These are phyloP conservation scores for Zopfia rhizophila DNA, from an alignment of 2,329 filamentous ascomycete species.

Conservation along the genomic window DNA sequence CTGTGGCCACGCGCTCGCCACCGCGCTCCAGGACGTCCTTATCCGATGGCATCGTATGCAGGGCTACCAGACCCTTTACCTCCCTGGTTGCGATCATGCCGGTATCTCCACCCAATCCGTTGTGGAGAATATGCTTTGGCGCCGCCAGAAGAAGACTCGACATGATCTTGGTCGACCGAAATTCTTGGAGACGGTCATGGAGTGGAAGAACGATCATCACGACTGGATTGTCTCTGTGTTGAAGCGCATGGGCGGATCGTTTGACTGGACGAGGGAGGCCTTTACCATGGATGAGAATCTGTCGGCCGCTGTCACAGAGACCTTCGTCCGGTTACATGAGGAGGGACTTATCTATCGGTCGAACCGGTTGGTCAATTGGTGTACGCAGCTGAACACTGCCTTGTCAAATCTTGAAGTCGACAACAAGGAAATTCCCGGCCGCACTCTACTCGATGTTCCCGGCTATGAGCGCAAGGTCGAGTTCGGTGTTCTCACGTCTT, in stretches of 20 bases:
- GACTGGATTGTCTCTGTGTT: constrained; percentile 87
- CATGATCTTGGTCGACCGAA: constrained; percentile 87
- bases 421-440: constrained; percentile 87
- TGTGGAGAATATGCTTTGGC: constrained; percentile 97
- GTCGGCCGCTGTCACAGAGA: constrained; percentile 84
- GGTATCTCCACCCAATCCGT: constrained; percentile 97
- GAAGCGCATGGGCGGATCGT: constrained; percentile 85
- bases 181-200: constrained; percentile 85
- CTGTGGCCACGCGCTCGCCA: constrained; percentile 90
- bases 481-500: constrained; percentile 89
- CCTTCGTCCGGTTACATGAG: constrained; percentile 88
- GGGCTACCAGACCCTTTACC: constrained; percentile 85
- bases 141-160: constrained; percentile 84
- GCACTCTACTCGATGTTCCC: constrained; percentile 90
- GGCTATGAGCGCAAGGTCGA: constrained; percentile 97
- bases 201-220: constrained; percentile 95
- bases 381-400: constrained; percentile 86
- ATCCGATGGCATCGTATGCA: constrained; percentile 92
- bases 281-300: constrained; percentile 92
- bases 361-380: constrained; percentile 96
- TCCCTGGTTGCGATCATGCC: constrained; percentile 94
- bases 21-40: constrained; percentile 86
- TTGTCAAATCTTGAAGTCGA: constrained; percentile 91
- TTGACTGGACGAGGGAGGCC: constrained; percentile 93
- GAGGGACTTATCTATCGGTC: constrained; percentile 94